These are phyloP conservation scores for Dicorynia guianensis DNA, from an alignment of 306 rosid species.

Conservation along the genomic window DNA sequence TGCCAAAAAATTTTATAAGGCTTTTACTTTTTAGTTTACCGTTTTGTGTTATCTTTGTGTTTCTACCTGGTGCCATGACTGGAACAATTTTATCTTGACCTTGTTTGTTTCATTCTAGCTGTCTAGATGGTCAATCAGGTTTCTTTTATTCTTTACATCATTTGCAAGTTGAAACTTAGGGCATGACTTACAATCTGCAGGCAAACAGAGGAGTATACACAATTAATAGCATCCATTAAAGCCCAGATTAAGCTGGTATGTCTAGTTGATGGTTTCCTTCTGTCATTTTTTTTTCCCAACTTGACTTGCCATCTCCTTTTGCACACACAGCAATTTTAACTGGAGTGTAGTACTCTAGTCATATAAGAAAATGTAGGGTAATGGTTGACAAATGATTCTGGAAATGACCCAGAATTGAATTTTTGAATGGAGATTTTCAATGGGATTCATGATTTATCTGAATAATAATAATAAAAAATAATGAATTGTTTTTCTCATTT, in stretches of 20 bases:
- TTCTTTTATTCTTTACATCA: slow-evolving; percentile 13
- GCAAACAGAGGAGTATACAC: slow-evolving; percentile 83
- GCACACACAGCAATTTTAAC: background rate
- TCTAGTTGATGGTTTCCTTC: slow-evolving; percentile 14
- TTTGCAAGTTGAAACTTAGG: slow-evolving; percentile 28
- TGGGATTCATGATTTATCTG: background rate
- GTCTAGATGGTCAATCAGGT: background rate
- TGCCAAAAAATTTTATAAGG: slow-evolving; percentile 8
- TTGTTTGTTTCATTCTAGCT: slow-evolving; percentile 6
- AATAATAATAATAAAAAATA: background rate
- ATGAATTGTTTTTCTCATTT: background rate
- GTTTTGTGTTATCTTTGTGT: background rate
- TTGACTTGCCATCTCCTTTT: background rate
- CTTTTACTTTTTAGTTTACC: slow-evolving; percentile 13
- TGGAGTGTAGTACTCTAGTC: background rate
- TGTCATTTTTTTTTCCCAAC: background rate
- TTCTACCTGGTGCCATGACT: slow-evolving; percentile 6
- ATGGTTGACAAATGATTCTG: background rate
- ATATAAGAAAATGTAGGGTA: background rate
- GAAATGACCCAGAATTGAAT: slow-evolving; percentile 12
- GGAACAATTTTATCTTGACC: slow-evolving; percentile 8
- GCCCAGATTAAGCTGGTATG: slow-evolving; percentile 93
- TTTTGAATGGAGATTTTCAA: slow-evolving; percentile 13
- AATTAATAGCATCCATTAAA: slow-evolving; percentile 82
- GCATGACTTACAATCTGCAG: slow-evolving; percentile 50